Evolutionary conservation across 352 stramenopile species (phyloP).

Genomic region (Phytopythium vexans): DNA sequence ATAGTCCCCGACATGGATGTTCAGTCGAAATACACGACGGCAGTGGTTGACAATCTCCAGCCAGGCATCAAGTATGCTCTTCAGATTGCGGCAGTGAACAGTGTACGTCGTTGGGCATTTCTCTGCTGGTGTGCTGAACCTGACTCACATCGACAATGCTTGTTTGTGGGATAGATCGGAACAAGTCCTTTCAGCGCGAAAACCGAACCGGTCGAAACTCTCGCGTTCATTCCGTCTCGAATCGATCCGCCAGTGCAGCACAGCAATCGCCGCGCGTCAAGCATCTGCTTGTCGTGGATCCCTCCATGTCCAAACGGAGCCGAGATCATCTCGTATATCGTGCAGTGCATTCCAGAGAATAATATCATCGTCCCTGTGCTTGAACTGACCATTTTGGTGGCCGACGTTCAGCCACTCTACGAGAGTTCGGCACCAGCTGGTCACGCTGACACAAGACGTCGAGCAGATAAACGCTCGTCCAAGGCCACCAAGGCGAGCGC

Average conservation of each 20-base stretch:
- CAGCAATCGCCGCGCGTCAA: constrained; percentile 26
- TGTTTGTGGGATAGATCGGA: constrained; percentile 31
- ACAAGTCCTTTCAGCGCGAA: constrained; percentile 39
- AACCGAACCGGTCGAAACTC: constrained; percentile 45
- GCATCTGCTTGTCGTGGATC: constrained; percentile 47
- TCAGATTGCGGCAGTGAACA: constrained; percentile 50
- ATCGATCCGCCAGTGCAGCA: constrained; percentile 39
- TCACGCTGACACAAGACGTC: background rate
- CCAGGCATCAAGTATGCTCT: constrained; percentile 54
- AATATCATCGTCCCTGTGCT: constrained; percentile 26
- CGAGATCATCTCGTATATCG: constrained; percentile 39
- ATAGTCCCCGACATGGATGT: constrained; percentile 29
- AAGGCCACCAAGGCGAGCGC: background rate
- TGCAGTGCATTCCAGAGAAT: constrained; percentile 64
- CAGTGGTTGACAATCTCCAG: constrained; percentile 40
- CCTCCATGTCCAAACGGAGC: constrained; percentile 56
- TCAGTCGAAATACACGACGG: constrained; percentile 35
- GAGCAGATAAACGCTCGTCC: background rate
- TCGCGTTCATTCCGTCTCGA: constrained; percentile 56
- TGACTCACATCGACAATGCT: background rate
- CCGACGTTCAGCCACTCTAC: constrained; percentile 15
- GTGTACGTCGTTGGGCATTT: constrained; percentile 16
- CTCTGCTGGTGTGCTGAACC: background rate
- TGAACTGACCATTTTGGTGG: constrained; percentile 26
- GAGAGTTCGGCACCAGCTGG: background rate